A percentile compares a stretch with the other conserved stretches of the same genome.
Evolutionary conservation across 2,329 filamentous ascomycete genomes (phyloP).

Genomic region (Blastomyces parvus): DNA sequence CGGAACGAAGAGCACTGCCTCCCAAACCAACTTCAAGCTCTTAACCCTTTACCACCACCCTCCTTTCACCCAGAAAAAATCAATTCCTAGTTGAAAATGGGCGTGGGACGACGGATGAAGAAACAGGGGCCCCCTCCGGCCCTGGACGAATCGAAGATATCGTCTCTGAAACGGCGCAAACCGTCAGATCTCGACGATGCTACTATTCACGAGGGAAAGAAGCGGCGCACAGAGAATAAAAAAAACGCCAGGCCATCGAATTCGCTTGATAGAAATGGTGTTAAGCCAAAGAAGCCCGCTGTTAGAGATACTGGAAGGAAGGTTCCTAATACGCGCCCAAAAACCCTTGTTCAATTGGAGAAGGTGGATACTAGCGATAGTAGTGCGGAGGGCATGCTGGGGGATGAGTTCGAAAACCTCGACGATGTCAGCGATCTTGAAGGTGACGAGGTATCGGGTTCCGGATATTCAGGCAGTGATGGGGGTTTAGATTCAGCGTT

Average conservation of each 20-base stretch:
- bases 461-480: slow-evolving; percentile 40
- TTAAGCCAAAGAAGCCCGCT: slow-evolving; percentile 31
- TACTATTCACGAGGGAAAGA: slow-evolving; percentile 13
- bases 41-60: not conserved
- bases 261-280: slow-evolving; percentile 22
- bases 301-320: slow-evolving; percentile 22
- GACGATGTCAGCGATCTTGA: slow-evolving; percentile 32
- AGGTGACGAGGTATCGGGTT: slow-evolving; percentile 47
- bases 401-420: slow-evolving; percentile 41
- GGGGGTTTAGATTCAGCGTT: slow-evolving; percentile 45
- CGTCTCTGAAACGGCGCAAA: slow-evolving; percentile 67
- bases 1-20: not conserved
- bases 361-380: slow-evolving; percentile 29
- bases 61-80: slow-evolving; percentile 13
- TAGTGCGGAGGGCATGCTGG: slow-evolving; percentile 32
- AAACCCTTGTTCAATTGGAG: slow-evolving; percentile 31
- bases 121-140: slow-evolving; percentile 83
- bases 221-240: slow-evolving; percentile 13
- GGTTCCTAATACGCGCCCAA: slow-evolving; percentile 18
- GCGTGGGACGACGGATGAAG: slow-evolving; percentile 82
- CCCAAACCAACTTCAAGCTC: not conserved
- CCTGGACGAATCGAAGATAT: slow-evolving; percentile 62
- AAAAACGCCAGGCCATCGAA: slow-evolving; percentile 43
- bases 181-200: slow-evolving; percentile 56
- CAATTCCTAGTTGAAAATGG: slow-evolving; percentile 52